phyloP scores from a whole-genome alignment of 1,284 basidiomycete genomes.

The Boletus sp. region DNA sequence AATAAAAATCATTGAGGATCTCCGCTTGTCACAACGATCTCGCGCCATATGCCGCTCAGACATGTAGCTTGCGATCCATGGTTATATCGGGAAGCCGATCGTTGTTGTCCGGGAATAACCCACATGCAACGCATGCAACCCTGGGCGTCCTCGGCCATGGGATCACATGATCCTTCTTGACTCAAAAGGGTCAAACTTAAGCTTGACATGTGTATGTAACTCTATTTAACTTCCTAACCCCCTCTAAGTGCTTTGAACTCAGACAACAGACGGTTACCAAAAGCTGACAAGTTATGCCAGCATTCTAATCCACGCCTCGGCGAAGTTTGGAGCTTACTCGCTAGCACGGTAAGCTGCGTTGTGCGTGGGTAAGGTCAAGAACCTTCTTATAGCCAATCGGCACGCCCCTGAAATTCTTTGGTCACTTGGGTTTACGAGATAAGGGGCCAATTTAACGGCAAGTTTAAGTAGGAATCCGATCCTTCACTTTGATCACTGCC shows the following conservation, averaged over 20 bases:
- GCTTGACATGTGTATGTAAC: slow-evolving; percentile 21
- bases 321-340: slow-evolving; percentile 1
- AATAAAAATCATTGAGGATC: slow-evolving; percentile 9
- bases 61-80: neutral
- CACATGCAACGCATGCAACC: slow-evolving; percentile 2
- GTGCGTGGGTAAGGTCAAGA: neutral
- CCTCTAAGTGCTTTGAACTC: slow-evolving; percentile 20
- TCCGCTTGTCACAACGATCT: slow-evolving; percentile 5
- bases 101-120: slow-evolving; percentile 2
- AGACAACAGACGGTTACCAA: slow-evolving; percentile 12
- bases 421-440: slow-evolving; percentile 14
- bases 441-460: neutral
- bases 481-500: slow-evolving; percentile 5
- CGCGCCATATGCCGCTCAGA: slow-evolving; percentile 1
- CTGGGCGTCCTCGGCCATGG: neutral
- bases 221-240: slow-evolving; percentile 3
- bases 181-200: slow-evolving; percentile 22
- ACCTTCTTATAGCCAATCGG: slow-evolving; percentile 5
- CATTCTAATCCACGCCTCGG: slow-evolving; percentile 6
- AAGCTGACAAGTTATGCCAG: slow-evolving; percentile 13
- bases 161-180: slow-evolving; percentile 7
- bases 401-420: neutral
- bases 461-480: neutral
- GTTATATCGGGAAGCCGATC: slow-evolving; percentile 6
- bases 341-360: neutral